phyloP scores from a whole-genome alignment of 306 rosid genomes.

The Cyamopsis tetragonoloba region DNA sequence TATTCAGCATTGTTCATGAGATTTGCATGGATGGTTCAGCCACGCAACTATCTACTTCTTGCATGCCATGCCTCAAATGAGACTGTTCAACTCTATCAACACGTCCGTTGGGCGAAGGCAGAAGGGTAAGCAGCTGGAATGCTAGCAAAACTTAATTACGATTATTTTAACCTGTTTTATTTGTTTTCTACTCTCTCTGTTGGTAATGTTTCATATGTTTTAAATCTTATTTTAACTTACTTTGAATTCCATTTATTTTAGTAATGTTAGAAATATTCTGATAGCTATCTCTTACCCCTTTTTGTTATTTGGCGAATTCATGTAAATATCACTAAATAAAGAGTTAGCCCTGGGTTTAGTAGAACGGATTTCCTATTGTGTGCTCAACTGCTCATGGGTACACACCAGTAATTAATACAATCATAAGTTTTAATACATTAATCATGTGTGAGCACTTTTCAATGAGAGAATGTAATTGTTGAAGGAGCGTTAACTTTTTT shows the following conservation, averaged over 20 bases:
- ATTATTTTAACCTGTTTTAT: not conserved
- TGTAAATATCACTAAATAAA: not conserved
- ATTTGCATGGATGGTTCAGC: slow-evolving; percentile 79
- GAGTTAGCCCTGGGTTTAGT: not conserved
- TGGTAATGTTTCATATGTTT: not conserved
- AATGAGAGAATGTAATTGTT: too few relatives aligned
- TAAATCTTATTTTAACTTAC: not conserved
- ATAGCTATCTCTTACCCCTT: not conserved
- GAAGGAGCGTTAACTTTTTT: too few relatives aligned
- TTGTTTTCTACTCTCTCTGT: not conserved
- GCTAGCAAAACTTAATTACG: not conserved
- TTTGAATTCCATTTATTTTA: not conserved
- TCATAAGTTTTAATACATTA: too few relatives aligned
- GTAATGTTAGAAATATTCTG: not conserved
- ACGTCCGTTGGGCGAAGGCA: slow-evolving; percentile 61
- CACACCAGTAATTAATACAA: too few relatives aligned
- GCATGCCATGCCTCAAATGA: slow-evolving; percentile 66
- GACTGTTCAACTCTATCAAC: slow-evolving; percentile 66
- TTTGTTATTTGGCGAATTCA: too few relatives aligned
- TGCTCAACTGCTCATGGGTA: too few relatives aligned
- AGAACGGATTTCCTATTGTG: too few relatives aligned
- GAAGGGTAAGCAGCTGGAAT: slow-evolving; percentile 41
- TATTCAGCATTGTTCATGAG: slow-evolving; percentile 74
- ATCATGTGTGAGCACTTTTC: too few relatives aligned
- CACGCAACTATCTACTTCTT: slow-evolving; percentile 64